Conservation (phyloP, 768 basidiomycete species). For the Asterophora parasitica region DNA sequence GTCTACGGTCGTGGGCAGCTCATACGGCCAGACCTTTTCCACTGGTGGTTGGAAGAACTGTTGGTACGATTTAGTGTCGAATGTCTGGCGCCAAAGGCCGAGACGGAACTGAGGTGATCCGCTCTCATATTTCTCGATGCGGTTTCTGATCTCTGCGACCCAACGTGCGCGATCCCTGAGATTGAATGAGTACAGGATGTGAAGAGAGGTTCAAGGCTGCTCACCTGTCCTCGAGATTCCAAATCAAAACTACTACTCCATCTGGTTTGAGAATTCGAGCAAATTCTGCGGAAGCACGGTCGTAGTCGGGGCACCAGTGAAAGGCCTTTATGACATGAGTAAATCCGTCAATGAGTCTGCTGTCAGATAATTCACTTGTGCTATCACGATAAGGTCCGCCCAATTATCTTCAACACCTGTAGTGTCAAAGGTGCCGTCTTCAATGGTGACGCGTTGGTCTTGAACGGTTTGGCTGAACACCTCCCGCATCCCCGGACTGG, state of each 20-base stretch:
- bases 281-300: constrained; percentile 69
- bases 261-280: constrained; percentile 72
- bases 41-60: constrained; percentile 54
- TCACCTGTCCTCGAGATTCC: constrained; percentile 88
- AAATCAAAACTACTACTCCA: constrained; percentile 72
- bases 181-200: not conserved
- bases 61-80: constrained; percentile 58
- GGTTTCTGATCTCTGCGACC: constrained; percentile 69
- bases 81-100: constrained; percentile 67
- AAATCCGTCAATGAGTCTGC: not conserved
- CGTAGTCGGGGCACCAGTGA: constrained; percentile 88
- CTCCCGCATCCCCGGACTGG: constrained; percentile 81
- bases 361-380: constrained; percentile 45
- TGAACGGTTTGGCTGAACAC: constrained; percentile 54
- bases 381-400: constrained; percentile 77
- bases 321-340: constrained; percentile 56
- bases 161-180: constrained; percentile 57
- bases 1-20: constrained; percentile 48
- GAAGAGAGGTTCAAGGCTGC: constrained; percentile 1
- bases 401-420: constrained; percentile 58
- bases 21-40: constrained; percentile 52
- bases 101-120: constrained; percentile 83
- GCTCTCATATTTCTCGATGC: constrained; percentile 61
- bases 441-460: constrained; percentile 48
- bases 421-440: constrained; percentile 68